Evolutionary conservation across 2,329 filamentous ascomycete genomes (phyloP).

Genomic region (Mollisiaceae sp.): DNA sequence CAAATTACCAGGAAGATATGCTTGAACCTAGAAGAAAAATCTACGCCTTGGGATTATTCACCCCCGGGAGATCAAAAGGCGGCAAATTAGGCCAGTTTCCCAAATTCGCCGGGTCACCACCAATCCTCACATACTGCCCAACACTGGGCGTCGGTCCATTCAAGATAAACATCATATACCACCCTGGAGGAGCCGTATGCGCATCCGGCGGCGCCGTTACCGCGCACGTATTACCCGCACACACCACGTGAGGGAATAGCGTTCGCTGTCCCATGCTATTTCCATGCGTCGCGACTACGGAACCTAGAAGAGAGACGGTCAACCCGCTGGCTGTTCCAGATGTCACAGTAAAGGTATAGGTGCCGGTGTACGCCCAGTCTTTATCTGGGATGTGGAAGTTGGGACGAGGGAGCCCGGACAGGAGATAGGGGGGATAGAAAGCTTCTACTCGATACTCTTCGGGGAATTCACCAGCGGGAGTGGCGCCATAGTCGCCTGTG

Average conservation of each 20-base stretch:
- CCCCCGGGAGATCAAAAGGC: slow-evolving; percentile 25
- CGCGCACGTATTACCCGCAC: slow-evolving; percentile 50
- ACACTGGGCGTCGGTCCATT: slow-evolving; percentile 65
- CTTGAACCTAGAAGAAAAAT: too few species aligned
- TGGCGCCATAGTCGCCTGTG: slow-evolving; percentile 53
- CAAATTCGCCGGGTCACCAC: slow-evolving; percentile 65
- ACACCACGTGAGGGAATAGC: slow-evolving; percentile 58
- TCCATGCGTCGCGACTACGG: slow-evolving; percentile 60
- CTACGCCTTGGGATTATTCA: too few species aligned
- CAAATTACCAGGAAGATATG: too few species aligned
- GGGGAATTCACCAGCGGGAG: slow-evolving; percentile 52
- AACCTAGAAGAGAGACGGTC: slow-evolving; percentile 39
- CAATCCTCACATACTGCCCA: slow-evolving; percentile 67
- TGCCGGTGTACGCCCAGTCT: slow-evolving; percentile 55
- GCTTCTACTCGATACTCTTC: slow-evolving; percentile 70
- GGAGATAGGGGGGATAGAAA: slow-evolving; percentile 66
- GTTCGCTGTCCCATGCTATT: slow-evolving; percentile 71
- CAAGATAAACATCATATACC: slow-evolving; percentile 68
- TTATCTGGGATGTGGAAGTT: slow-evolving; percentile 56
- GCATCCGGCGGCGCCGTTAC: slow-evolving; percentile 61
- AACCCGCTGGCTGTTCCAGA: slow-evolving; percentile 13
- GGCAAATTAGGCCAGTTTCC: slow-evolving; percentile 62
- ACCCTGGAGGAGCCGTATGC: slow-evolving; percentile 63
- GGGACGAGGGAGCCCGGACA: slow-evolving; percentile 55
- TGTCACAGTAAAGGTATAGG: slow-evolving; percentile 18